Evolutionary conservation across 2,329 filamentous ascomycete genomes (phyloP), one percentile per base, ranked within the genome.

Genomic region (Incumbomyces delicatus): DNA sequence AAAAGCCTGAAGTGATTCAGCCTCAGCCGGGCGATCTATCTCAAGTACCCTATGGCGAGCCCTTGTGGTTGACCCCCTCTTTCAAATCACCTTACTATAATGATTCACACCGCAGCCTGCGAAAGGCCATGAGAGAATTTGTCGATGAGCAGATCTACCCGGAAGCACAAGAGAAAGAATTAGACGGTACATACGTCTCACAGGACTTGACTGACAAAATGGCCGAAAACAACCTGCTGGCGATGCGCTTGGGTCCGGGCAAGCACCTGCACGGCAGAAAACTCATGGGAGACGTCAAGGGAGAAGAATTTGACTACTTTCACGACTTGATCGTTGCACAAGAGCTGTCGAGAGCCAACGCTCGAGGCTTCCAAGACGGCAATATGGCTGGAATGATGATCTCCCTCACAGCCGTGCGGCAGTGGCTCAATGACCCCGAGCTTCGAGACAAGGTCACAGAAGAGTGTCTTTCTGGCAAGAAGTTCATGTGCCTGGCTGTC

Each of bases 311-410:
- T 65, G 83, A 86, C 57, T 80, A 81, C 53, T 70, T 86, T n/a
- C 83, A 88, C 59, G 77, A 74, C 1, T 68, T 80, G 50, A 87
- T 88, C 41, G 86, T 81, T 56, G 66, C 67, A 2, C 83, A 87
- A 57, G 84, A 86, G 74, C 78, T 87, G 73, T 68, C 73, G 8
- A 74, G 82, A 13, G 75, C 72, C 1, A 86, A 83, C 62, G 80
- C 83, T 22, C 71, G 85, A 57, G 87, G 87, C 1, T 94, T 92
- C 67, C 81, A 87, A 63, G 87, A 94, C 62, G 87, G 86, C 2
- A 84, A 84, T 12, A 68, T 86, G n/a, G 66, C 72, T 1, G 83
- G 84, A 1, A 83, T 83, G 0, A 60, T 70, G 1, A 77, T 72
- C 2, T 51, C 47, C n/a, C 62, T 88, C 13, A 87, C 80, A 1